phyloP scores from a whole-genome alignment of 495 filamentous ascomycete species.

The Aspergillus leporis region DNA sequence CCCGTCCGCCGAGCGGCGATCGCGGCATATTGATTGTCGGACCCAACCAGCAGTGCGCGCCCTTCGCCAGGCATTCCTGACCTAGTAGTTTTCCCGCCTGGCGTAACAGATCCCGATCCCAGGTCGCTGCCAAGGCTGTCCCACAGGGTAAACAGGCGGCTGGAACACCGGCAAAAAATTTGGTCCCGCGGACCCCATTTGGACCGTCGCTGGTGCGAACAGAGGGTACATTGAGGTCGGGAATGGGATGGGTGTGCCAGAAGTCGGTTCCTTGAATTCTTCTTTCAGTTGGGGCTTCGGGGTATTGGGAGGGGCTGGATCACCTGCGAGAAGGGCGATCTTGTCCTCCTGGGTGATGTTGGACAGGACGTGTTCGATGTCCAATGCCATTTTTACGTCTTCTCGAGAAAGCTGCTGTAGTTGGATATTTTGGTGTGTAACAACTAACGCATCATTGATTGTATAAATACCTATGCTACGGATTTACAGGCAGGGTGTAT shows the following conservation, averaged over 20 bases:
- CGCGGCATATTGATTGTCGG: conserved; percentile 75
- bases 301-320: not conserved
- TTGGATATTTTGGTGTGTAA: not conserved
- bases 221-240: conserved; percentile 61
- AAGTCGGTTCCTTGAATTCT: conserved; percentile 51
- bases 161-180: conserved; percentile 59
- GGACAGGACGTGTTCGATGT: conserved; percentile 32
- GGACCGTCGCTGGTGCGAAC: conserved; percentile 65
- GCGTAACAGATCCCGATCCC: conserved; percentile 55
- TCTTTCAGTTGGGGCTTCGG: not conserved
- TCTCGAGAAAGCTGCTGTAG: not conserved
- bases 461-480: not conserved
- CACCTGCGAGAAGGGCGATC: conserved; percentile 33
- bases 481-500: not conserved
- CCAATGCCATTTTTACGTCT: conserved; percentile 17
- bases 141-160: conserved; percentile 65
- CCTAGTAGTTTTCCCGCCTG: conserved; percentile 57
- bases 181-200: conserved; percentile 64
- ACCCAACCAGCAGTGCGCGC: conserved; percentile 63
- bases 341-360: conserved; percentile 31
- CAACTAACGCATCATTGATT: not conserved
- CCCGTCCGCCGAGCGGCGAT: conserved; percentile 66
- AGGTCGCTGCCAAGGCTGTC: conserved; percentile 65
- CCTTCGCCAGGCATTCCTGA: conserved; percentile 62
- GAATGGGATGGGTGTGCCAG: conserved; percentile 70